These are phyloP conservation scores for Neurospora sp. DNA, from an alignment of 495 filamentous ascomycete species.

Conservation along the genomic window DNA sequence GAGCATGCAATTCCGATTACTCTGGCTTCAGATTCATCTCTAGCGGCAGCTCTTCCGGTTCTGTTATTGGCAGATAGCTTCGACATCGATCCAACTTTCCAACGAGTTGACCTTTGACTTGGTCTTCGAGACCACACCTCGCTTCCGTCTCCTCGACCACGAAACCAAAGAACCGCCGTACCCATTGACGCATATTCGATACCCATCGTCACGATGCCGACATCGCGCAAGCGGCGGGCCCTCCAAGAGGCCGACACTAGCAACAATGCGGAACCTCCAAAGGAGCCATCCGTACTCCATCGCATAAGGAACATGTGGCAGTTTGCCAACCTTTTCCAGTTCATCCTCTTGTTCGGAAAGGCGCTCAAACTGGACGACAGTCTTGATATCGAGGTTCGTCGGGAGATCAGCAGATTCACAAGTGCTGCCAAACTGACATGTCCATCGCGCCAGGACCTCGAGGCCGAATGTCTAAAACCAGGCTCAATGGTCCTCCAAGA, in stretches of 20 bases:
- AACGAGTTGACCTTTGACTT: not conserved
- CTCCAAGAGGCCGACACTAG: slow-evolving; percentile 51
- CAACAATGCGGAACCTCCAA: slow-evolving; percentile 14
- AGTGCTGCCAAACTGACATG: not conserved
- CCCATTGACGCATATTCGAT: not conserved
- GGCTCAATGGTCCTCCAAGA: slow-evolving; percentile 63
- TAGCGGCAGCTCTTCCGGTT: not conserved
- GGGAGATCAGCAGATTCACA: not conserved
- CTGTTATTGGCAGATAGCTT: not conserved
- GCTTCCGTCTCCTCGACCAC: not conserved
- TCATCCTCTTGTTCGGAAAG: slow-evolving; percentile 79
- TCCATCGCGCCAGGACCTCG: slow-evolving; percentile 59
- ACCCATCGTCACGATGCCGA: slow-evolving; percentile 33
- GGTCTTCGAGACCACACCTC: not conserved
- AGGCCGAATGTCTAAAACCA: slow-evolving; percentile 75
- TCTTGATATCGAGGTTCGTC: slow-evolving; percentile 72
- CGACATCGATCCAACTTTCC: not conserved
- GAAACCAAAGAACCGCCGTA: not conserved
- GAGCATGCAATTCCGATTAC: not conserved
- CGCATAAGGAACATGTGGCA: slow-evolving; percentile 84
- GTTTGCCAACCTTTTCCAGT: slow-evolving; percentile 91
- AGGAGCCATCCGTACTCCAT: slow-evolving; percentile 44
- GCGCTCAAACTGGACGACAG: slow-evolving; percentile 81
- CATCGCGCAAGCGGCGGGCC: slow-evolving; percentile 62
- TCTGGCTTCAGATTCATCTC: not conserved